Base-by-base conservation (phyloP, 2,329 filamentous ascomycete species). In the Diaporthe citrichinensis region DNA sequence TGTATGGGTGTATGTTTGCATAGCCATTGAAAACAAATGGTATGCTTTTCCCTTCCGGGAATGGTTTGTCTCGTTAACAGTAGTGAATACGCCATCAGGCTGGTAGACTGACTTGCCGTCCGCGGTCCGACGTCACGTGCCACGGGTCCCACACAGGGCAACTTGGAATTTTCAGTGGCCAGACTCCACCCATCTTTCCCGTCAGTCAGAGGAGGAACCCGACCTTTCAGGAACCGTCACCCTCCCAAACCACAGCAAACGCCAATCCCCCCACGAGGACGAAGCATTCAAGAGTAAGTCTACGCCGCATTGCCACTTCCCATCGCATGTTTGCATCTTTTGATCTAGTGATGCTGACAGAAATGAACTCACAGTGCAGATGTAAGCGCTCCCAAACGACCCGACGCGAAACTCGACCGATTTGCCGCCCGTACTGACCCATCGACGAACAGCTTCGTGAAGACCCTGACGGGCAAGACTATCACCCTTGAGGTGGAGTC, bases 381-480 rank as follows among this genome's bases (percentile, higher is more conserved):
- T 97, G 94, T 96, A 92, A 93, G 94, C 80, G 76, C 76, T 74
- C 79, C 34, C 80, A 78, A 78, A 78, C 80, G 79, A 76, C 72
- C 78, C 78, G 71, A 80, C 74, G 74, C 76, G 71, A 72, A 39
- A 39, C 20, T 78, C 71, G 77, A 80, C 74, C 77, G 78, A 76
- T 46, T 62, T 34, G 62, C 62, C 69, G 28, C 62, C 55, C 59
- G 57, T 77, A 77, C 76, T 77, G 71, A 77, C 74, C 76, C 34
- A 51, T 79, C 78, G 79, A 75, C 78, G 73, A 80, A 81, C 89
- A 97, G 95, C 93, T 98, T 98, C 94, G 96, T 98, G 90, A 98
- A 98, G 94, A 98, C 96, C 92, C 95, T 98, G 86, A 98, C 96
- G 92, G 96, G 97, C 90, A 98, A 98, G 95, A 98, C 96, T 88